phyloP scores from a whole-genome alignment of 768 basidiomycete species.

The Favolaschia claudopus region DNA sequence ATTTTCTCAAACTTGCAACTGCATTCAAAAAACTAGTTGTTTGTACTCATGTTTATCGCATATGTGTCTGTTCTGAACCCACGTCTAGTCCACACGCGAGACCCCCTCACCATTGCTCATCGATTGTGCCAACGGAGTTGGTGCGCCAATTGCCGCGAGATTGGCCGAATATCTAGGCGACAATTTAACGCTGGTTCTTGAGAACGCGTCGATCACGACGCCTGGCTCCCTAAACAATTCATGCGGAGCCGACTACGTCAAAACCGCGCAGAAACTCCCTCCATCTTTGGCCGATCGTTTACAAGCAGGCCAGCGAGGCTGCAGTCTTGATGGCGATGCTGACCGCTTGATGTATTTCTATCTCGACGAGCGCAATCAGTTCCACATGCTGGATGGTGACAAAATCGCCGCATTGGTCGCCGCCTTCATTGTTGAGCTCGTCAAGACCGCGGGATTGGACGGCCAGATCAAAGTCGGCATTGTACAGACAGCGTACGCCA shows the following conservation, averaged over 20 bases:
- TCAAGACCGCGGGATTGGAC: conserved; percentile 85
- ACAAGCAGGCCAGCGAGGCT: conserved; percentile 79
- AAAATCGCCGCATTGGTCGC: conserved; percentile 96
- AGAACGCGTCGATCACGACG: conserved; percentile 72
- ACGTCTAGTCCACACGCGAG: conserved; percentile 63
- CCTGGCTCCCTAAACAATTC: conserved; percentile 80
- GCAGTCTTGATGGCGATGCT: conserved; percentile 97
- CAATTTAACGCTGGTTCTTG: conserved; percentile 67
- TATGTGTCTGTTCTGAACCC: conserved; percentile 2
- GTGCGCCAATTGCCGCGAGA: conserved; percentile 72
- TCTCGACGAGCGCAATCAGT: conserved; percentile 75
- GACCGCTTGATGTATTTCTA: conserved; percentile 98
- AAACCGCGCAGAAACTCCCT: conserved; percentile 89
- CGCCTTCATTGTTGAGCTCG: conserved; percentile 89
- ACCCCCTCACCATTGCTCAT: conserved; percentile 70
- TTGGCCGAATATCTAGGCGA: conserved; percentile 67
- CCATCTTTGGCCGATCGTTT: conserved; percentile 72
- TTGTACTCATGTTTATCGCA: conserved; percentile 39
- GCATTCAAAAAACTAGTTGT: conserved; percentile 92
- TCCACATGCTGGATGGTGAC: conserved; percentile 96
- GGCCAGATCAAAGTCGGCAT: conserved; percentile 85
- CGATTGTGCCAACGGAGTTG: conserved; percentile 99
- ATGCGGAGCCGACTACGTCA: conserved; percentile 97
- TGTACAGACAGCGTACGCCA: conserved; percentile 98
- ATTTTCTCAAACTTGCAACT: conserved; percentile 78